phyloP scores from a whole-genome alignment of 2,329 filamentous ascomycete genomes.

The Cucurbitaria berberidis region DNA sequence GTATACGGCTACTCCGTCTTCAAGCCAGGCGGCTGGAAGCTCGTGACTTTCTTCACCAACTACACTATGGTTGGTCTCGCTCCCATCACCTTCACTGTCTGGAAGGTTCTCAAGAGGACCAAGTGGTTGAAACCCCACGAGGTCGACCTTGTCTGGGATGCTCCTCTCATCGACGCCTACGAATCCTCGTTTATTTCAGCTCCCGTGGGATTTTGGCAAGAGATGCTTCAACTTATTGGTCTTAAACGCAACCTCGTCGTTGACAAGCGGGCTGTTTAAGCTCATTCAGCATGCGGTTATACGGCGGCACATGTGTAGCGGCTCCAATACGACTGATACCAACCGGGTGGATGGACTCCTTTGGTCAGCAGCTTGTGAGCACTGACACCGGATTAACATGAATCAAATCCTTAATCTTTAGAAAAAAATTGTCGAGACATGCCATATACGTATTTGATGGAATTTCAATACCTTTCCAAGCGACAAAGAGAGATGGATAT shows the following conservation, averaged over 20 bases:
- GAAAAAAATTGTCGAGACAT: not conserved
- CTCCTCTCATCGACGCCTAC: constrained; percentile 49
- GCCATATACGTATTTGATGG: constrained; percentile 11
- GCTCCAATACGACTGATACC: constrained; percentile 10
- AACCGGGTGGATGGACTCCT: constrained; percentile 21
- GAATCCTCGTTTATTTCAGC: constrained; percentile 51
- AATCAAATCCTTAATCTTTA: constrained; percentile 29
- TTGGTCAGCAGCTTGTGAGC: constrained; percentile 9
- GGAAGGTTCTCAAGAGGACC: constrained; percentile 69
- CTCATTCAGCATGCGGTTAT: too few relatives aligned
- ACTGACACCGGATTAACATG: constrained; percentile 11
- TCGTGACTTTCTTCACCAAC: constrained; percentile 60
- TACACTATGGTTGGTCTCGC: constrained; percentile 62
- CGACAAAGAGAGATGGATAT: constrained; percentile 21
- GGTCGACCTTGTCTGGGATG: constrained; percentile 53
- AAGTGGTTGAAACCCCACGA: constrained; percentile 58
- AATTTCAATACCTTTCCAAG: constrained; percentile 17
- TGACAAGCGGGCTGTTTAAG: constrained; percentile 36
- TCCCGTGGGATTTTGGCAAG: constrained; percentile 33
- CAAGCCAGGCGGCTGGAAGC: constrained; percentile 54
- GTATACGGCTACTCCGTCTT: constrained; percentile 63
- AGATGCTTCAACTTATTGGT: constrained; percentile 45
- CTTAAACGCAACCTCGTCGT: constrained; percentile 38
- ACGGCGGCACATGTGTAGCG: not conserved
- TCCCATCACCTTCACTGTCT: constrained; percentile 61